A percentile compares a stretch with the other conserved stretches of the same genome.
phyloP scores from a whole-genome alignment of 768 basidiomycete species.

The Naganishia friedmannii region DNA sequence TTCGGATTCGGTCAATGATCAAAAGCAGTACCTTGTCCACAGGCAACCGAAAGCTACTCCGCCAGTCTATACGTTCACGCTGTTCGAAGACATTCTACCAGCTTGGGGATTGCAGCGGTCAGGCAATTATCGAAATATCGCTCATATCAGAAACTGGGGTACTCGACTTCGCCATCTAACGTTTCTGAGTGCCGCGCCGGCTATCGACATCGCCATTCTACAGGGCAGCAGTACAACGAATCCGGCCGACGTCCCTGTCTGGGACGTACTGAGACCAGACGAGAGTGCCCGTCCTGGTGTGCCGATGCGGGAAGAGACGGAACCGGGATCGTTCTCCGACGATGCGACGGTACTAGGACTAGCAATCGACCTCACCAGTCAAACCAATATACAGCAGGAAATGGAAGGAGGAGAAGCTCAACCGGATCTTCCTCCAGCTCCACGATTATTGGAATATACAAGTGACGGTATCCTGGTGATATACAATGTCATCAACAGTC shows the following conservation, averaged over 20 bases:
- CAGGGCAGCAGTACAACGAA: conserved; percentile 33
- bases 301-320: conserved; percentile 35
- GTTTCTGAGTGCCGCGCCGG: conserved; percentile 47
- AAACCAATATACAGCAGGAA: conserved; percentile 40
- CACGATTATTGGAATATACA: conserved; percentile 48
- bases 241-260: conserved; percentile 37
- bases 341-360: conserved; percentile 52
- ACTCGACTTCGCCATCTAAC: conserved; percentile 50
- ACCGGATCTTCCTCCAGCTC: conserved; percentile 46
- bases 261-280: conserved; percentile 48
- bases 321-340: conserved; percentile 33
- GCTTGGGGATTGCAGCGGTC: conserved; percentile 49
- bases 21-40: conserved; percentile 49
- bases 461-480: conserved; percentile 51
- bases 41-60: conserved; percentile 37
- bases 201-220: conserved; percentile 51
- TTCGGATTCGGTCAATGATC: conserved; percentile 29
- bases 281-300: conserved; percentile 51
- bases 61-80: conserved; percentile 42
- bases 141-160: conserved; percentile 49
- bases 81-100: conserved; percentile 48
- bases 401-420: conserved; percentile 49
- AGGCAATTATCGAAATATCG: conserved; percentile 40
- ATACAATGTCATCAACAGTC: conserved; percentile 48
- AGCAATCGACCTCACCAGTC: conserved; percentile 51